Evolutionary conservation across 2,329 filamentous ascomycete genomes (phyloP), one percentile per base, ranked within the genome.

Genomic region (Fusarium redolens): DNA sequence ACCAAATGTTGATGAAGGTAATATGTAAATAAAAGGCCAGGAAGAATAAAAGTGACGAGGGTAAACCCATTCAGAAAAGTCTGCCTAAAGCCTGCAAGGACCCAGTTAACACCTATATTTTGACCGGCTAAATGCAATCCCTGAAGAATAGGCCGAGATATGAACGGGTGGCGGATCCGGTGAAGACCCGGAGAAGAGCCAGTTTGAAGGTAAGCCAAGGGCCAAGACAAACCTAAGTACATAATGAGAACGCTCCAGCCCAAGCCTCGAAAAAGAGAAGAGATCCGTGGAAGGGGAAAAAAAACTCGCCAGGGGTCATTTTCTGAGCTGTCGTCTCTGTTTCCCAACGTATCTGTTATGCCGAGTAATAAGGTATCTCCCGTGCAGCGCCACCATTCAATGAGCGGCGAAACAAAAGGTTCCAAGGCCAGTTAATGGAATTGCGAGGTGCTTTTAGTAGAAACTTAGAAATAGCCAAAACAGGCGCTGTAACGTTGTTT

Each of bases 141-240:
- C 64, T 71, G 56, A 37, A 62, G 68, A 61, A 72, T 70, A 65
- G 70, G 63, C 74, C 74, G 72, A 76, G 70, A 76, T 75, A 77
- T 72, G 61, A 59, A 76, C 70, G 70, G 67, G 74, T 68, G 74
- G 69, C 74, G 72, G 74, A 74, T 58, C 70, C 66, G 63, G 70
- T 59, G 54, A 75, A 69, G 68, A 65, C 30, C 58, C 61, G 62
- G 61, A 71, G 70, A 51, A 73, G 61, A 61, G 51, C 64, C 47
- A 66, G 55, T 64, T 45, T 38, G 55, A 35, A 61, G 61, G 68
- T 50, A 43, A 61, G 65, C 48, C 48, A 55, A 70, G 51, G 52
- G 66, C 66, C 68, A 73, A 69, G 52, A 62, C 41, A 47, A 51
- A 35, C 48, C 48, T 50, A 25, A 31, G 30, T 18, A 44, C 28